Base-by-base conservation (phyloP, 75 land plant genomes). In the Chamaecyparis obtusa region DNA sequence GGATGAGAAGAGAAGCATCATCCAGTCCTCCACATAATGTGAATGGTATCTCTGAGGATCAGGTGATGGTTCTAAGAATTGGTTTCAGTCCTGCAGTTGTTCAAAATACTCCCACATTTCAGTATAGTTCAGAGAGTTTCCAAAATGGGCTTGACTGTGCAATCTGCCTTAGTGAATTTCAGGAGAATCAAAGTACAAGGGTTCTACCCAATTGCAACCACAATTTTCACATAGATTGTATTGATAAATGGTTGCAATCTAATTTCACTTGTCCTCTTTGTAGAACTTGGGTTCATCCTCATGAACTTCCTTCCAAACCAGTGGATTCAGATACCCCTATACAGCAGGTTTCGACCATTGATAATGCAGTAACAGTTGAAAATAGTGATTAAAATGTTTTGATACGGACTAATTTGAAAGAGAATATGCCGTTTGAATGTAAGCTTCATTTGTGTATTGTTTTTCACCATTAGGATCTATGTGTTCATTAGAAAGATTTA, bases 211-310 rank as follows among this genome's bases (percentile, higher is more conserved):
- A 87, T 35, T 94, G 95, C 87, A 84, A 74, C 74, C 95, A 94
- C 69, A 17, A 7, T 36, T 94, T 93, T 86, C 95, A 94, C 78
- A 83, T 87, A 55, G 87, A 89, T 21, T 94, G 95, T 85, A 90
- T 94, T 30, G 95, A 93, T 85, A 87, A 49, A 88, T 94, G 95
- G 95, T 86, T 94, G 39, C 84, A 85, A 24, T 87, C 89, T 6
- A 92, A 93, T 78, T 83, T 88, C 5, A 91, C 91, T 7, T 94
- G 95, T 74, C 95, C 95, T 43, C 69, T 94, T 24, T 94, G 95
- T 85, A 84, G 92, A 36, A 46, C 74, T 17, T 84, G 36, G 21
- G 88, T 60, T 21, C 78, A 80, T 35, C 86, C 78, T 27, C 69
- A 5, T 64, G 69, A 64, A 64, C 8, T 64, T 64, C 69, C 69